Evolutionary conservation across 192 early-diverging fungal species (phyloP).

Genomic region (Backusella liffmaniae): DNA sequence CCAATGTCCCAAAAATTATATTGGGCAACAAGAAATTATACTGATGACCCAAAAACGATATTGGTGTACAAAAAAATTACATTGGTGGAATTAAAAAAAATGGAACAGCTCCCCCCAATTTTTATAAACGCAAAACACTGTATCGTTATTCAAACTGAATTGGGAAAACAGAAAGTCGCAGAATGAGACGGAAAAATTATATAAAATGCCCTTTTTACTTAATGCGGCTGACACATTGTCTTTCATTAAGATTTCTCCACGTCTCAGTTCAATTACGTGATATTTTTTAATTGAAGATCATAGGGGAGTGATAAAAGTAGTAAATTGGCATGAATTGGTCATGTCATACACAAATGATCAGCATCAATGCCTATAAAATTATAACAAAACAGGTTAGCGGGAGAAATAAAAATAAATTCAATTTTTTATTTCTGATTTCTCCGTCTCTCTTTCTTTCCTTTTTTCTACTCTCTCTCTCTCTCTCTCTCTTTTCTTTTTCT

Average conservation of each 20-base stretch:
- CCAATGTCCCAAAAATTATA: too few species aligned
- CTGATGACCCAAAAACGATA: too few species aligned
- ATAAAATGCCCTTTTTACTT: background rate
- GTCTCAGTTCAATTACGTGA: background rate
- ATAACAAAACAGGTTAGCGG: background rate
- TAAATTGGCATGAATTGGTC: background rate
- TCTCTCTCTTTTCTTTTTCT: background rate
- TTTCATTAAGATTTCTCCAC: background rate
- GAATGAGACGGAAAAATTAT: conserved; percentile 1
- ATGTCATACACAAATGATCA: background rate
- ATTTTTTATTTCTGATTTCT: background rate
- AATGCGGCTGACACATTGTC: background rate
- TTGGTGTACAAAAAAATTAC: too few species aligned
- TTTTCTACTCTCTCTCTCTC: background rate
- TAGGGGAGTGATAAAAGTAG: too few species aligned
- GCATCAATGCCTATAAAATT: background rate
- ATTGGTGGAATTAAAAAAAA: too few species aligned
- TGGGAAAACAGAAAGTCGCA: background rate
- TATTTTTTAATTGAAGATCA: background rate
- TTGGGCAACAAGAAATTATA: too few species aligned
- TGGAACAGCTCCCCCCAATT: too few species aligned
- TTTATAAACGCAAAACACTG: too few species aligned
- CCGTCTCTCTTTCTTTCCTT: background rate
- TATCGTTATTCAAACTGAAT: background rate
- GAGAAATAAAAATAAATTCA: background rate